These are phyloP conservation scores for Dioscorea cayenensis DNA, from an alignment of 116 monocot species.

Conservation along the genomic window DNA sequence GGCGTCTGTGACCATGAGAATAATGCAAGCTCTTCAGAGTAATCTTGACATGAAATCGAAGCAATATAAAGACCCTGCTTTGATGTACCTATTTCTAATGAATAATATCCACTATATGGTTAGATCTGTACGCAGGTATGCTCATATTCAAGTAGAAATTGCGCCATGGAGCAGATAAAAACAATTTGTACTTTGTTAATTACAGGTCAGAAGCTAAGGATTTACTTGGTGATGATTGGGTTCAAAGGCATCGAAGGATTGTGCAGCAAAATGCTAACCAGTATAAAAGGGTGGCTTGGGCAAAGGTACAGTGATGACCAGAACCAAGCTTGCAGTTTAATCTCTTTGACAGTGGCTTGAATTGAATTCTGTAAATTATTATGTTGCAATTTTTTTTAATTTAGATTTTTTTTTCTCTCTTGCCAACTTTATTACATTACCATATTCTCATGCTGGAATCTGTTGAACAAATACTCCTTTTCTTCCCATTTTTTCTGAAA, in stretches of 20 bases:
- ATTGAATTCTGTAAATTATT: background rate
- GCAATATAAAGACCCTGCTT: conserved; percentile 81
- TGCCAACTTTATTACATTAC: too few relatives aligned
- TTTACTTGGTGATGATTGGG: conserved; percentile 87
- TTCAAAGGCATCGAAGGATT: conserved; percentile 73
- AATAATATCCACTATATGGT: conserved; percentile 98
- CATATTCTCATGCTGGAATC: too few relatives aligned
- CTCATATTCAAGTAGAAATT: background rate
- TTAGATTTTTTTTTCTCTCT: too few relatives aligned
- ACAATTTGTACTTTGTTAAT: background rate
- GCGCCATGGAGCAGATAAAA: background rate
- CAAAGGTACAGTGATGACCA: conserved; percentile 36
- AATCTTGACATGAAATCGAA: conserved; percentile 90
- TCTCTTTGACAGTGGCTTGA: background rate
- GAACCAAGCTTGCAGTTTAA: background rate
- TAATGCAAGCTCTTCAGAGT: conserved; percentile 93
- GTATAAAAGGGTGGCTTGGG: conserved; percentile 82
- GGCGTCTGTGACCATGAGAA: conserved; percentile 67
- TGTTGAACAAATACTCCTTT: too few relatives aligned
- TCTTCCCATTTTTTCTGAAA: too few relatives aligned
- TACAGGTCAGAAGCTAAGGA: conserved; percentile 85
- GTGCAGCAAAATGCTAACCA: conserved; percentile 87
- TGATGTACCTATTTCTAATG: conserved; percentile 86
- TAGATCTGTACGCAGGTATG: conserved; percentile 91
- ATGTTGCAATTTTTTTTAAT: too few relatives aligned